These are phyloP conservation scores for Yamadazyma endophytica DNA, from an alignment of 805 yeast species.

Conservation along the genomic window DNA sequence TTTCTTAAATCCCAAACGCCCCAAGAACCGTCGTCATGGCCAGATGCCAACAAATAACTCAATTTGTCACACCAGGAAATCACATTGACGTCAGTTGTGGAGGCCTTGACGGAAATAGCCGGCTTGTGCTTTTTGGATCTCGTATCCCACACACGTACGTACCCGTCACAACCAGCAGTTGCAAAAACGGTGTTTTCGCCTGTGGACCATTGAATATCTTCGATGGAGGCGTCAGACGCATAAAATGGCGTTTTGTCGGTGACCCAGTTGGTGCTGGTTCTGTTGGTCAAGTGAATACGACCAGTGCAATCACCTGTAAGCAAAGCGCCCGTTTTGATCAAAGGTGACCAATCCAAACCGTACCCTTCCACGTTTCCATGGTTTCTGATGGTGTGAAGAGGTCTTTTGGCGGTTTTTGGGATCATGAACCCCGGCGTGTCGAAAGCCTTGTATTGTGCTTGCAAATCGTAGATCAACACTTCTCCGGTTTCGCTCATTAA, in stretches of 20 bases:
- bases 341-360: conserved; percentile 95
- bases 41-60: conserved; percentile 84
- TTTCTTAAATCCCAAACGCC: conserved; percentile 95
- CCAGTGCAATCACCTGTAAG: conserved; percentile 90
- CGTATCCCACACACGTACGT: conserved; percentile 93
- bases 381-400: conserved; percentile 71
- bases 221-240: conserved; percentile 73
- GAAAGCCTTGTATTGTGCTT: conserved; percentile 75
- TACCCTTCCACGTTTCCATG: conserved; percentile 98
- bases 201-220: conserved; percentile 95
- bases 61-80: conserved; percentile 92
- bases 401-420: conserved; percentile 73
- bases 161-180: conserved; percentile 90
- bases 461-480: conserved; percentile 76
- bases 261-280: conserved; percentile 75
- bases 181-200: conserved; percentile 92
- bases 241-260: conserved; percentile 81
- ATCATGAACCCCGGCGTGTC: conserved; percentile 83
- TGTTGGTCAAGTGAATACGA: conserved; percentile 69
- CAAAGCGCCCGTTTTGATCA: conserved; percentile 71
- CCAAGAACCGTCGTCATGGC: conserved; percentile 97
- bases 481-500: conserved; percentile 89
- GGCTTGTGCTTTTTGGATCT: conserved; percentile 90
- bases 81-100: conserved; percentile 84
- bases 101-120: conserved; percentile 78